These are phyloP conservation scores for Candida sanyiensis DNA, from an alignment of 805 yeast genomes.

Conservation along the genomic window DNA sequence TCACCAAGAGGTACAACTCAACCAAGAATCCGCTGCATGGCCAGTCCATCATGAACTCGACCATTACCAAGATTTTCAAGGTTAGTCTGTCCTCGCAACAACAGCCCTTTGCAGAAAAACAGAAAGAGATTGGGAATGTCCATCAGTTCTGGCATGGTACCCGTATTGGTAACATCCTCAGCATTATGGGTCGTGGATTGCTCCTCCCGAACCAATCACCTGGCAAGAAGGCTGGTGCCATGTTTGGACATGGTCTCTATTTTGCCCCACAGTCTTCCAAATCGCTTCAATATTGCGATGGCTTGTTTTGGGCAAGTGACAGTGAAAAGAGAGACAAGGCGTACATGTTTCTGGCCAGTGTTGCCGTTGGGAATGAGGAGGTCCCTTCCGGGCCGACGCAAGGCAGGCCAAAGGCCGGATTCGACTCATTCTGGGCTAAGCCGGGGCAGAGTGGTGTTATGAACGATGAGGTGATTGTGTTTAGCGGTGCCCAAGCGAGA, in stretches of 20 bases:
- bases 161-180: conserved; percentile 7
- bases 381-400: conserved; percentile 4
- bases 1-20: conserved; percentile 1
- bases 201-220: conserved; percentile 5
- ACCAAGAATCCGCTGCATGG: conserved; percentile 4
- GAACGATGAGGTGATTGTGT: conserved; percentile 8
- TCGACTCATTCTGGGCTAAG: conserved; percentile 6
- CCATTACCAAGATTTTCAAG: neutral
- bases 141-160: conserved; percentile 9
- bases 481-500: conserved; percentile 6
- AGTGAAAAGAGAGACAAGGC: conserved; percentile 2
- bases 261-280: conserved; percentile 7
- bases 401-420: conserved; percentile 2
- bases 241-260: conserved; percentile 8
- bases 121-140: conserved; percentile 5
- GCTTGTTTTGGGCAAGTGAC: conserved; percentile 6
- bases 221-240: conserved; percentile 6
- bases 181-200: conserved; percentile 6
- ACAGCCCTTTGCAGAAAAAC: neutral
- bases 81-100: conserved; percentile 5
- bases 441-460: conserved; percentile 4
- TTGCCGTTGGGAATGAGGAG: conserved; percentile 6
- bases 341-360: conserved; percentile 7
- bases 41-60: neutral
- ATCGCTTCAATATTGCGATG: conserved; percentile 8